phyloP scores from a whole-genome alignment of 2,329 filamentous ascomycete species.

The Calonectria pteridis region DNA sequence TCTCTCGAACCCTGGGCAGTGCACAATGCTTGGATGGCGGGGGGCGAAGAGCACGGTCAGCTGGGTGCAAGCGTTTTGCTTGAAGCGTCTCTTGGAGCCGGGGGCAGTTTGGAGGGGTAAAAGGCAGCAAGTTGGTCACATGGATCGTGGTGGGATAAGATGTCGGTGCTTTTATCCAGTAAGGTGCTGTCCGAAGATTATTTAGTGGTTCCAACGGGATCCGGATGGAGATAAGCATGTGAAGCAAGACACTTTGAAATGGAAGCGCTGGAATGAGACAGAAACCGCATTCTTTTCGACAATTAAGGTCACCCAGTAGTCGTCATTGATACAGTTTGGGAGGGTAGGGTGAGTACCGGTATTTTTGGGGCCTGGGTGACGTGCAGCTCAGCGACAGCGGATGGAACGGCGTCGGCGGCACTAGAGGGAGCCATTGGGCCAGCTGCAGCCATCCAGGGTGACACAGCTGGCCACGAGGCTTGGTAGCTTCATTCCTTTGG shows the following conservation, averaged over 20 bases:
- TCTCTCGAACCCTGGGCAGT: background rate
- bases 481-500: constrained; percentile 10
- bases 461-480: constrained; percentile 20
- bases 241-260: background rate
- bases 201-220: background rate
- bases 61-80: background rate
- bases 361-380: constrained; percentile 10
- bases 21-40: constrained; percentile 11
- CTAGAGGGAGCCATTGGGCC: constrained; percentile 16
- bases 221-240: background rate
- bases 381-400: constrained; percentile 3
- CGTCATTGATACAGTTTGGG: constrained; percentile 2
- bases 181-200: background rate
- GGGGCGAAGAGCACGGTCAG: constrained; percentile 10
- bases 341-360: background rate
- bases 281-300: background rate
- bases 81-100: background rate
- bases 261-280: background rate
- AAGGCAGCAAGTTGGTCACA: background rate
- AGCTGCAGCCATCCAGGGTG: constrained; percentile 13
- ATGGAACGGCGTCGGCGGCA: constrained; percentile 4
- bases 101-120: background rate
- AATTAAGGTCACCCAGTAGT: background rate
- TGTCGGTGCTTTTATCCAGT: background rate
- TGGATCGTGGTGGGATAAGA: background rate